Percentiles rank a stretch among this genome's conserved stretches.
These are phyloP conservation scores for Phytophthora pisi DNA, from an alignment of 352 stramenopile genomes.

Conservation along the genomic window DNA sequence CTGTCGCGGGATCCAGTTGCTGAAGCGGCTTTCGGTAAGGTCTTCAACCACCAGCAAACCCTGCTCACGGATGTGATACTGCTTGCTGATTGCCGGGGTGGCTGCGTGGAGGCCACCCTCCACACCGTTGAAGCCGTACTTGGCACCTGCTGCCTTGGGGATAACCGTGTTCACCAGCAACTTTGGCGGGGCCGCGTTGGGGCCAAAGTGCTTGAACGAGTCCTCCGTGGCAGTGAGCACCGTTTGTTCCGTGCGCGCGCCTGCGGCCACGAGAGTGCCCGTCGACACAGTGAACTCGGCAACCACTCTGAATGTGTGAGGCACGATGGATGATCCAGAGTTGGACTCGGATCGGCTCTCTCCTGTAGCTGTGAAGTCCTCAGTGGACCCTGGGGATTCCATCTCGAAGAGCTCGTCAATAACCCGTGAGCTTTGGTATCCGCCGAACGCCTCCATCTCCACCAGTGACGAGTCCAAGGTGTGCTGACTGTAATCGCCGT, in stretches of 20 bases:
- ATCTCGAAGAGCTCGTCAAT: conserved; percentile 87
- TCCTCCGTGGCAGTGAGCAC: conserved; percentile 67
- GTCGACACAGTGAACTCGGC: conserved; percentile 81
- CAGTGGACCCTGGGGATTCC: conserved; percentile 63
- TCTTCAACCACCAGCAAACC: conserved; percentile 84
- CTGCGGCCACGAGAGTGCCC: conserved; percentile 61
- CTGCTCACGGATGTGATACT: conserved; percentile 88
- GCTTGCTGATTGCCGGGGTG: conserved; percentile 75
- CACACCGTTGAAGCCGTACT: conserved; percentile 67
- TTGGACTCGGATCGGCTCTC: conserved; percentile 37
- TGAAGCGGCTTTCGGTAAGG: conserved; percentile 82
- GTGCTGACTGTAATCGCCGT: conserved; percentile 39
- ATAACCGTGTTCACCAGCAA: conserved; percentile 83
- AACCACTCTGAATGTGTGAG: conserved; percentile 59
- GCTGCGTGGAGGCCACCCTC: conserved; percentile 53
- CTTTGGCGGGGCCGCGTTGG: conserved; percentile 62
- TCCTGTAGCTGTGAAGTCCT: conserved; percentile 36
- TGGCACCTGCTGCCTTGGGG: conserved; percentile 64
- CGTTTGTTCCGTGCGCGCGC: conserved; percentile 66
- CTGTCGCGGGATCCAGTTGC: conserved; percentile 83
- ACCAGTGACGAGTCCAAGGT: conserved; percentile 61
- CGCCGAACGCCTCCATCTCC: conserved; percentile 43
- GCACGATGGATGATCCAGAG: conserved; percentile 24
- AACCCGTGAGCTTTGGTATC: conserved; percentile 47
- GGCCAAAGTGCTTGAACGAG: conserved; percentile 76